Evolutionary conservation across 345 rosid species (phyloP).

Genomic region (Acer saccharum): DNA sequence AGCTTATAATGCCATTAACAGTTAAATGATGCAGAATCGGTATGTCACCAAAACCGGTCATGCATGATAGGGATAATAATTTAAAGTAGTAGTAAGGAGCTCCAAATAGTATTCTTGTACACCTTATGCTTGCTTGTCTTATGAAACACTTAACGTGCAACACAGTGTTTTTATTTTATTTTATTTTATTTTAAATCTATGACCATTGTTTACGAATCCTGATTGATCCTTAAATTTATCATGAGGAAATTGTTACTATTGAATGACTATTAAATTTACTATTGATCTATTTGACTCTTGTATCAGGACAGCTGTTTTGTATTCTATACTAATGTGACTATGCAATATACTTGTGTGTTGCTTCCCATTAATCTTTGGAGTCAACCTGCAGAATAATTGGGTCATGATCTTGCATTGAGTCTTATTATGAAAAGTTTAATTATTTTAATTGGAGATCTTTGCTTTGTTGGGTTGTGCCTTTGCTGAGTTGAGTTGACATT

Average conservation of each 20-base stretch:
- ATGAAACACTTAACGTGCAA: neutral
- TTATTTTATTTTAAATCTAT: neutral
- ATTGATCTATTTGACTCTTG: neutral
- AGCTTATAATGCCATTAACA: neutral
- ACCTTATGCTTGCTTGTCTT: neutral
- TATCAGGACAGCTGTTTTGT: neutral
- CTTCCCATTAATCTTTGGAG: neutral
- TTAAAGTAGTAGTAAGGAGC: neutral
- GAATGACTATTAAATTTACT: neutral
- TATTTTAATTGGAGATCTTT: neutral
- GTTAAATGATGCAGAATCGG: neutral
- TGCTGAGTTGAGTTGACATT: conserved; percentile 1
- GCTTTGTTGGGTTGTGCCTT: neutral
- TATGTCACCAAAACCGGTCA: neutral
- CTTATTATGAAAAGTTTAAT: neutral
- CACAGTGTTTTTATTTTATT: neutral
- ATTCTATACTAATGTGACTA: neutral
- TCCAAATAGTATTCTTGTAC: neutral
- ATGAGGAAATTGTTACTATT: neutral
- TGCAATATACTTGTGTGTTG: neutral
- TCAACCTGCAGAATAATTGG: neutral
- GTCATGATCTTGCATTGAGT: neutral
- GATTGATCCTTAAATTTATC: neutral
- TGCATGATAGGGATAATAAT: neutral
- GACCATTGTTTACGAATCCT: neutral